These are phyloP conservation scores for Neofusicoccum sp. DNA, from an alignment of 2,329 filamentous ascomycete species.

Conservation along the genomic window DNA sequence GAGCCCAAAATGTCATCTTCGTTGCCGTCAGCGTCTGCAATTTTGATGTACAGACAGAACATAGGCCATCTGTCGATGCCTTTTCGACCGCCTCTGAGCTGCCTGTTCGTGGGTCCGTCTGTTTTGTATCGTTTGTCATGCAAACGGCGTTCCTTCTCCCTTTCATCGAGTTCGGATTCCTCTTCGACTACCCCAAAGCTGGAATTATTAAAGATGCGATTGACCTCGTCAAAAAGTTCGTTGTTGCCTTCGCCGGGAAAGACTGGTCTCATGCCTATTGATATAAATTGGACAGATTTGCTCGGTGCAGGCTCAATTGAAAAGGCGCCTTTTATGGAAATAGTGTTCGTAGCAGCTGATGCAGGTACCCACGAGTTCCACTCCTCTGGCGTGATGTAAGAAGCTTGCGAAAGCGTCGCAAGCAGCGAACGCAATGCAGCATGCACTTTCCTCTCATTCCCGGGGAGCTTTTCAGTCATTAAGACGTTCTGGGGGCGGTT, in stretches of 20 bases:
- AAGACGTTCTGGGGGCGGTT: conserved; percentile 22
- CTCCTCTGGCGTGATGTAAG: conserved; percentile 59
- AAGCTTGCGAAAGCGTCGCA: conserved; percentile 66
- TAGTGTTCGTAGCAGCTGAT: conserved; percentile 63
- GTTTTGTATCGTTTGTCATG: conserved; percentile 48
- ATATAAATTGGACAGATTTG: conserved; percentile 78
- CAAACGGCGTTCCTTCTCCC: conserved; percentile 39
- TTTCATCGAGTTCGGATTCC: conserved; percentile 36
- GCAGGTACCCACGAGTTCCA: conserved; percentile 68
- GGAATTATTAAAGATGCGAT: conserved; percentile 74
- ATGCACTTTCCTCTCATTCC: conserved; percentile 23
- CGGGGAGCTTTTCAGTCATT: conserved; percentile 33
- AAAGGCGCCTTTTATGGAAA: conserved; percentile 71
- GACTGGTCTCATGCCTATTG: conserved; percentile 72
- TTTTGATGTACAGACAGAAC: conserved; percentile 71
- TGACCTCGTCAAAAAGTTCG: conserved; percentile 75
- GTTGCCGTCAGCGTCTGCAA: conserved; percentile 23
- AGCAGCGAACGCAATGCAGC: conserved; percentile 39
- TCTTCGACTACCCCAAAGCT: conserved; percentile 70
- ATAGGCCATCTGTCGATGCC: conserved; percentile 82
- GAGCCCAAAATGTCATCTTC: conserved; percentile 31
- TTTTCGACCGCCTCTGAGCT: conserved; percentile 60
- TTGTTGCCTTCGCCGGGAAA: conserved; percentile 59
- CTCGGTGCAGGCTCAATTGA: conserved; percentile 71
- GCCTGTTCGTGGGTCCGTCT: conserved; percentile 54